phyloP scores from a whole-genome alignment of 495 filamentous ascomycete genomes.

The Viridothelium virens region DNA sequence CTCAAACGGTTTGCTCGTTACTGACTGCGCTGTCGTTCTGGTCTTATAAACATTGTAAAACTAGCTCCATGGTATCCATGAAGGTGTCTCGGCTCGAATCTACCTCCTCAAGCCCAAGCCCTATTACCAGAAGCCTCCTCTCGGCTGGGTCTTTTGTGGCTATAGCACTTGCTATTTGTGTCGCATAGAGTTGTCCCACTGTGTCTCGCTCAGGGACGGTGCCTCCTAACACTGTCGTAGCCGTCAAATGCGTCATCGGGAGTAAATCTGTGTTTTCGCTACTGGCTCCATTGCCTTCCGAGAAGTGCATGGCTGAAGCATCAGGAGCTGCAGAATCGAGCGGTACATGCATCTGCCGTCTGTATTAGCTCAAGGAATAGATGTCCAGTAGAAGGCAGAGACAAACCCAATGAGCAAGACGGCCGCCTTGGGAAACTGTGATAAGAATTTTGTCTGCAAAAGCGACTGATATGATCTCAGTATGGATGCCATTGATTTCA shows the following conservation, averaged over 20 bases:
- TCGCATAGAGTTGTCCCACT: constrained; percentile 76
- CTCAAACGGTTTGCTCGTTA: not conserved
- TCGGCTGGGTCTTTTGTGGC: constrained; percentile 65
- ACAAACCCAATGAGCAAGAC: constrained; percentile 81
- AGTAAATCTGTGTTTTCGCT: constrained; percentile 53
- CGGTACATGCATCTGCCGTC: constrained; percentile 72
- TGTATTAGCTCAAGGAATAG: constrained; percentile 8
- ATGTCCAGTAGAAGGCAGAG: not conserved
- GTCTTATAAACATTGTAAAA: not conserved
- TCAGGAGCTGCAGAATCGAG: constrained; percentile 56
- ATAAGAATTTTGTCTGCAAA: constrained; percentile 92
- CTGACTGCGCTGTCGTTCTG: not conserved
- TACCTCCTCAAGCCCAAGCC: constrained; percentile 54
- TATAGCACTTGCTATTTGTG: constrained; percentile 77
- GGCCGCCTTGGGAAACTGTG: constrained; percentile 77
- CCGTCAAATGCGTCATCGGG: constrained; percentile 71
- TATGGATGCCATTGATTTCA: constrained; percentile 56
- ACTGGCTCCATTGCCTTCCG: constrained; percentile 38
- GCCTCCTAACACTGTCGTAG: constrained; percentile 82
- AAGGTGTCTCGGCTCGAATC: not conserved
- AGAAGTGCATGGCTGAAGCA: constrained; percentile 33
- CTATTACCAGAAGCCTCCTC: constrained; percentile 69
- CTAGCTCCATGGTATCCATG: constrained; percentile 1
- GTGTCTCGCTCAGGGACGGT: constrained; percentile 71
- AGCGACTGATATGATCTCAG: constrained; percentile 58